Evolutionary conservation across 1,284 basidiomycete genomes (phyloP).

Genomic region (Serendipita sp.): DNA sequence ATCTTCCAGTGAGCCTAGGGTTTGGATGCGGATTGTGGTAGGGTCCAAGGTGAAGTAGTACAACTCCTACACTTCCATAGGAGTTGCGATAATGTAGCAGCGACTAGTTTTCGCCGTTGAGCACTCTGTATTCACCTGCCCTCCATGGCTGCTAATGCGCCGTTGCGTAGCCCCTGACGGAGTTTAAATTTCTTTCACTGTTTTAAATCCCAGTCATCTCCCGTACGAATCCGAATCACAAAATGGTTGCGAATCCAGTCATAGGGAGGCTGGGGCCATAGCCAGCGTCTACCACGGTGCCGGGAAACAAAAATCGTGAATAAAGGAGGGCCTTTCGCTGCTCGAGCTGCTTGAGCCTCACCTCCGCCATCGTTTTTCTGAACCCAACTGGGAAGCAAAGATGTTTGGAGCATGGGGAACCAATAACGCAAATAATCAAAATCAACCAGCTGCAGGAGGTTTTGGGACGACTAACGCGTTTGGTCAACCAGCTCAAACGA

Average conservation of each 20-base stretch:
- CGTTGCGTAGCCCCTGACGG: too few relatives aligned
- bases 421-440: slow-evolving; percentile 13
- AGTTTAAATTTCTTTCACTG: too few relatives aligned
- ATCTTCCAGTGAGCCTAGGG: slow-evolving; percentile 15
- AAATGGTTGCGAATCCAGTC: slow-evolving; percentile 6
- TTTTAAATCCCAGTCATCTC: too few relatives aligned
- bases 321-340: background rate
- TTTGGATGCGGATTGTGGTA: slow-evolving; percentile 5
- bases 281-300: background rate
- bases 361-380: slow-evolving; percentile 2
- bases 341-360: slow-evolving; percentile 6
- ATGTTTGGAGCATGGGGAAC: slow-evolving; percentile 16
- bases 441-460: slow-evolving; percentile 14
- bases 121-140: too few relatives aligned
- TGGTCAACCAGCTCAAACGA: slow-evolving; percentile 15
- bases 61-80: too few relatives aligned
- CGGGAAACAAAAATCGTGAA: slow-evolving; percentile 5
- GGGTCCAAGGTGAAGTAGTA: background rate
- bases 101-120: too few relatives aligned
- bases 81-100: too few relatives aligned
- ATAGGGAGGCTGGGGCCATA: background rate
- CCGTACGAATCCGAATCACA: background rate
- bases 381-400: background rate
- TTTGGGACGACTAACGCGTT: slow-evolving; percentile 16
- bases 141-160: too few relatives aligned